Evolutionary conservation across 1,284 basidiomycete species (phyloP).

Genomic region (Fistulinella cinereoalba): DNA sequence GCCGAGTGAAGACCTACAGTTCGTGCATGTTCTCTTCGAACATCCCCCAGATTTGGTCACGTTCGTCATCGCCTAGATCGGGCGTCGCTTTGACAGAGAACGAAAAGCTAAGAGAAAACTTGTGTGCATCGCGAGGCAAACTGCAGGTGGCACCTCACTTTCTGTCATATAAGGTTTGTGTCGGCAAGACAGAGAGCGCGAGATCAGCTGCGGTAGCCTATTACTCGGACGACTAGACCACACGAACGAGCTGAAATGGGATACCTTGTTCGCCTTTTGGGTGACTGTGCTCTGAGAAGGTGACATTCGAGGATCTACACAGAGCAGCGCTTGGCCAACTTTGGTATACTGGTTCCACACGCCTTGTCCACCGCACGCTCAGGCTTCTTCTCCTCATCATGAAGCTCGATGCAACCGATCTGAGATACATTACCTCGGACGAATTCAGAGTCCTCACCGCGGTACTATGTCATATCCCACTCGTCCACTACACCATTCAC

Average conservation of each 20-base stretch:
- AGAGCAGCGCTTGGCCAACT: not conserved
- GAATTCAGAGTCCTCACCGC: constrained; percentile 95
- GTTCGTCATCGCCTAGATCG: constrained; percentile 40
- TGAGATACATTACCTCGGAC: constrained; percentile 89
- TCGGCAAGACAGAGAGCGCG: constrained; percentile 12
- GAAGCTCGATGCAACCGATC: constrained; percentile 94
- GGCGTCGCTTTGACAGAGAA: constrained; percentile 37
- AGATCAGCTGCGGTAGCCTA: constrained; percentile 26
- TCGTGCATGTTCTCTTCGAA: constrained; percentile 60
- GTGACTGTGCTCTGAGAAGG: constrained; percentile 4
- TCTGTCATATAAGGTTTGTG: constrained; percentile 5
- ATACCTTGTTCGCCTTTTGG: constrained; percentile 29
- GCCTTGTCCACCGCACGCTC: not conserved
- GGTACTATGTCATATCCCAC: too few species aligned
- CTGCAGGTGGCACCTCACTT: constrained; percentile 15
- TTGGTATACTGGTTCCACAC: constrained; percentile 8
- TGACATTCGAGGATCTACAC: too few species aligned
- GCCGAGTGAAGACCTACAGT: constrained; percentile 13
- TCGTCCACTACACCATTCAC: too few species aligned
- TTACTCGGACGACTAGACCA: not conserved
- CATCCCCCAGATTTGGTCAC: constrained; percentile 49
- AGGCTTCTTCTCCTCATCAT: constrained; percentile 46
- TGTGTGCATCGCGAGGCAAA: not conserved
- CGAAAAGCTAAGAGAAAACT: constrained; percentile 31
- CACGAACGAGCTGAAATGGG: not conserved